Base-by-base conservation (phyloP, 257 asterid genomes). In the Jasminum sambac region DNA sequence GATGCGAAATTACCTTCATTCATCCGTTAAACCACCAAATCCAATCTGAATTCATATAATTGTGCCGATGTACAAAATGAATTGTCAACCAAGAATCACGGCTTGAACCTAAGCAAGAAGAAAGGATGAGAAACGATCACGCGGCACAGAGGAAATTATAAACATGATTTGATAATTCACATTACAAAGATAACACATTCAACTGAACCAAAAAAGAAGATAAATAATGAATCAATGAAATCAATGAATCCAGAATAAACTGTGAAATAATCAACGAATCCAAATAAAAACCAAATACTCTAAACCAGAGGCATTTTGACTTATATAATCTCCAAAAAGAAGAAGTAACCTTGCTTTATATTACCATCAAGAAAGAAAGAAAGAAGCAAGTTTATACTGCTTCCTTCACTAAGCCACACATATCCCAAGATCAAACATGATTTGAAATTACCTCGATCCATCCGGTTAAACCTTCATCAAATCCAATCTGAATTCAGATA, bases 391-490 rank as follows among this genome's bases (percentile, higher is more conserved):
- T 13, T 13, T 43, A 11, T 13, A 11, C n/a, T 43, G 52, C 52
- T 14, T 14, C 19, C 17, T 48, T 48, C 25, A 0, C 12, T 11
- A 1, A 4, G 19, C 23, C 30, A 6, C 11, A 16, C 60, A 68
- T 9, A 14, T 23, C 6, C 65, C 40, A n/a, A 21, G 14, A 14
- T 4, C 7, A 0, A 6, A 13, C 19, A 41, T 11, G 69, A 62
- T 13, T 7, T 24, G 4, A 23, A 52, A 36, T 12, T 52, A 77
- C 72, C 74, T 36, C 39, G 41, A 36, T 9, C 70, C 23, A 66
- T 38, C 70, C 0, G 14, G n/a, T 8, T 24, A n/a, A 61, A 38
- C 21, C 48, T 19, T 26, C 21, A 55, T 25, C 60, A 61, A 52
- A 48, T n/a, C 37, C 42, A 36, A 23, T 36, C 5, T 3, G 38